These are phyloP conservation scores for Rhododendron simsii DNA, from an alignment of 148 eudicot species.

Conservation along the genomic window DNA sequence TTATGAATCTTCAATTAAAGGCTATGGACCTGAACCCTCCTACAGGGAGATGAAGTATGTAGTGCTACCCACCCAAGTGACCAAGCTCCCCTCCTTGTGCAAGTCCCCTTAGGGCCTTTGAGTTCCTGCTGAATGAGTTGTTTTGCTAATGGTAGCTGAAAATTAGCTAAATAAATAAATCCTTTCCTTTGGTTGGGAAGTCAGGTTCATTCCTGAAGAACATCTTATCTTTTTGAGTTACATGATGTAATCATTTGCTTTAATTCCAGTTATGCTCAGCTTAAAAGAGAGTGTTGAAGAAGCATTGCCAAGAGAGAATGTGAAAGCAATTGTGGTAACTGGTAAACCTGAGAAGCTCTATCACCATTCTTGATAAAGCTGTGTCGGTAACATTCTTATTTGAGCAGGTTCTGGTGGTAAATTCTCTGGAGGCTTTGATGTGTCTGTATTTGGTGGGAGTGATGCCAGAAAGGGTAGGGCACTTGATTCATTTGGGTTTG, in stretches of 20 bases:
- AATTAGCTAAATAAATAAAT: neutral
- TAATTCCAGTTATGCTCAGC: slow-evolving; percentile 16
- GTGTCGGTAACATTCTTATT: neutral
- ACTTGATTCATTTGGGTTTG: neutral
- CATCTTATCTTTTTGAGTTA: neutral
- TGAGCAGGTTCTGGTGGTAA: slow-evolving; percentile 27
- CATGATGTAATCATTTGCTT: neutral
- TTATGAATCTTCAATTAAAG: neutral
- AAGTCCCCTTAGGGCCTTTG: neutral
- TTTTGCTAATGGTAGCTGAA: neutral
- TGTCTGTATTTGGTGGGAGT: slow-evolving; percentile 24
- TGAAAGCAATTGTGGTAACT: slow-evolving; percentile 30
- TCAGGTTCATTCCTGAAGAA: neutral
- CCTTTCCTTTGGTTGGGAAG: too few relatives aligned
- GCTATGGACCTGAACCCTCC: neutral
- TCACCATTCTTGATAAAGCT: neutral
- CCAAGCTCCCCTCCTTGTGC: neutral
- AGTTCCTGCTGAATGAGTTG: neutral
- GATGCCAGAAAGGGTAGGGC: slow-evolving; percentile 19
- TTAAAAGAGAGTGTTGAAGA: slow-evolving; percentile 24
- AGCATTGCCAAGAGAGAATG: slow-evolving; percentile 17
- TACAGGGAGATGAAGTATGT: neutral
- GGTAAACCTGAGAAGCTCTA: slow-evolving; percentile 11
- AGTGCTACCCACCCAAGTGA: neutral
- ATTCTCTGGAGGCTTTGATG: slow-evolving; percentile 29